Evolutionary conservation across 2,329 filamentous ascomycete genomes (phyloP), one percentile per base, ranked within the genome.

Genomic region (Calonectria honghensis): DNA sequence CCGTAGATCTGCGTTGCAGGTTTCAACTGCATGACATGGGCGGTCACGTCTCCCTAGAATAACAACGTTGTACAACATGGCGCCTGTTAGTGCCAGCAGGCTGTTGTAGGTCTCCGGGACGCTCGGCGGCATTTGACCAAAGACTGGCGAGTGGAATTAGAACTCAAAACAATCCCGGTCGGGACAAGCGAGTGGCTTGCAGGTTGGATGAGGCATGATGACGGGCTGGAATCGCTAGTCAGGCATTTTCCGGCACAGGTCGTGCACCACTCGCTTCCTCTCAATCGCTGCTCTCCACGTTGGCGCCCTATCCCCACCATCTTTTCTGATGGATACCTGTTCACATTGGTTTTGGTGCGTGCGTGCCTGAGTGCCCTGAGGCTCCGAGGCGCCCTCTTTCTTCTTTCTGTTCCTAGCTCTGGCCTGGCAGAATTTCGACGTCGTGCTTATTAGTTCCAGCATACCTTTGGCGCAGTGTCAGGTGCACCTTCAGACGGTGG

Each of bases 131-230:
- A 63, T 66, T 61, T 51, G 68, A 50, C 29, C 59, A 32, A 20
- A 67, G 61, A 41, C 61, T 41, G 45, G 57, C 37, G 57, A 59
- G 39, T 24, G 51, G 18, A 41, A 68, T 41, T 39, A 67, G 31
- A 61, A 35, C 51, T 41, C 63, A 69, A 35, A 61, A 32, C 39
- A 50, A 54, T 51, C 50, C 45, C 41, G 45, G 66, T 39, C 59
- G 51, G 61, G 39, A 61, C 41, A 63, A 63, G 41, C 51, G 39
- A 61, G 66, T 54, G 72, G 66, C 61, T 70, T 73, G 72, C 72
- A 63, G 51, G 24, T 51, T 37, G 51, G 65, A 57, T 39, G 29
- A 64, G 69, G 66, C 50, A 41, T 41, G 73, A 73, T 64, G 73
- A 41, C 65, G 66, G 64, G 70, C 51, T 51, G 63, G 52, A 37